phyloP scores from a whole-genome alignment of 176 grass and related monocot species.

The Ensete glaucum region DNA sequence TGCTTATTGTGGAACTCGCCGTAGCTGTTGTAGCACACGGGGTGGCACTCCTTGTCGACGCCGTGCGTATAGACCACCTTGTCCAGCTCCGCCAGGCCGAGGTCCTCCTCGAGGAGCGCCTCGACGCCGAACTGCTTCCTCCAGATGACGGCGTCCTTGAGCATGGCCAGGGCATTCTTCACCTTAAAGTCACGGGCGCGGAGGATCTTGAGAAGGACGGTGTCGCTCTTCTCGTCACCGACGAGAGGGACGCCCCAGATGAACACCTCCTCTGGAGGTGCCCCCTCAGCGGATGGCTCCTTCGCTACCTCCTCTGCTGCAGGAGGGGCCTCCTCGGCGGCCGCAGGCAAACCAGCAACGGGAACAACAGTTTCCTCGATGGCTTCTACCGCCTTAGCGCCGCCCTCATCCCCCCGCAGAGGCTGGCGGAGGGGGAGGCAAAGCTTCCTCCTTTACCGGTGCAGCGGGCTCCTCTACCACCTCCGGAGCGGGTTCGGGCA shows the following conservation, averaged over 20 bases:
- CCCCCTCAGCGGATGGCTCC: constrained; percentile 11
- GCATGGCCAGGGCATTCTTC: constrained; percentile 86
- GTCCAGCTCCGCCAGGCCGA: constrained; percentile 64
- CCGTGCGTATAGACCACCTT: constrained; percentile 77
- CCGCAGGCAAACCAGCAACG: constrained; percentile 17
- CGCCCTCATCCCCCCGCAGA: constrained; percentile 37
- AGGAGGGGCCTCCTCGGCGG: constrained; percentile 16
- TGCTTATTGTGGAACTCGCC: constrained; percentile 98
- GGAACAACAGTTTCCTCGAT: constrained; percentile 55
- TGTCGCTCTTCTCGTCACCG: constrained; percentile 67
- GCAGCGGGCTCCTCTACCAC: constrained; percentile 23
- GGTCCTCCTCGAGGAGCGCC: constrained; percentile 55
- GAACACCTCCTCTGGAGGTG: constrained; percentile 27
- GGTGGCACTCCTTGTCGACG: constrained; percentile 60
- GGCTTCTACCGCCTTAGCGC: constrained; percentile 47
- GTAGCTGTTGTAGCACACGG: constrained; percentile 92
- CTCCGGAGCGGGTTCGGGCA: constrained; percentile 14
- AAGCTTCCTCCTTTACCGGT: constrained; percentile 2
- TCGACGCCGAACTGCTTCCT: constrained; percentile 90
- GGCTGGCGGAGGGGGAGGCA: constrained; percentile 23
- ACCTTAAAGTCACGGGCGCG: constrained; percentile 87
- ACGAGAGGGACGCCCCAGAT: constrained; percentile 89
- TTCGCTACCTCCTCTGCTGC: constrained; percentile 10
- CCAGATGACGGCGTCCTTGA: constrained; percentile 69
- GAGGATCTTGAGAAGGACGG: constrained; percentile 90